These are phyloP conservation scores for Backusella luteola DNA, from an alignment of 192 early-diverging fungal species.

Conservation along the genomic window DNA sequence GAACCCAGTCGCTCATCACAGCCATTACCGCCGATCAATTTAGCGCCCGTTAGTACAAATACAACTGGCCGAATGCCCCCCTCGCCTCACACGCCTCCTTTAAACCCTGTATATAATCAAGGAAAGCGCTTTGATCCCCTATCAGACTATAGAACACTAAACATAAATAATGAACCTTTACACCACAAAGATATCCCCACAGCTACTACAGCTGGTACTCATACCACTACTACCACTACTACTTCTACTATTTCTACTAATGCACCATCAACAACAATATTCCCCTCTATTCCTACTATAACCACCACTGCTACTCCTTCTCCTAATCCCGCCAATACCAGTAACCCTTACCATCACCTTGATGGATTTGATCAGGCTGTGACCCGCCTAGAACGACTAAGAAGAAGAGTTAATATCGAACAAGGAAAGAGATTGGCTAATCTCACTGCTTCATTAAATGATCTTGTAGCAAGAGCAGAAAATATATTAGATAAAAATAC, in stretches of 20 bases:
- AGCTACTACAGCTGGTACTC: neutral
- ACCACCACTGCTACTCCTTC: neutral
- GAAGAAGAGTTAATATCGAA: neutral
- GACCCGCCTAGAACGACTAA: slow-evolving; percentile 1
- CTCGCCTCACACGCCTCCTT: neutral
- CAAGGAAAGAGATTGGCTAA: neutral
- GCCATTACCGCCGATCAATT: neutral
- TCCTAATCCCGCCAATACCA: neutral
- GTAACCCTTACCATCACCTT: neutral
- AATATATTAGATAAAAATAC: slow-evolving; percentile 3
- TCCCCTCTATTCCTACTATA: neutral
- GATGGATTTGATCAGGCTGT: slow-evolving; percentile 9
- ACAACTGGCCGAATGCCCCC: neutral
- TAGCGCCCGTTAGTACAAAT: neutral
- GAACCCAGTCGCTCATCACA: slow-evolving; percentile 33
- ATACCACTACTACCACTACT: neutral
- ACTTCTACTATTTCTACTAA: neutral
- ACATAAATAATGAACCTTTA: neutral
- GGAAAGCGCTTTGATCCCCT: slow-evolving; percentile 18
- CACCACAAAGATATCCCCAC: neutral
- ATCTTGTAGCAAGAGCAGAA: slow-evolving; percentile 13
- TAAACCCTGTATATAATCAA: slow-evolving; percentile 8
- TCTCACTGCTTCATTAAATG: slow-evolving; percentile 4
- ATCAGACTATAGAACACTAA: slow-evolving; percentile 15
- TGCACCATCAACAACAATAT: neutral